Percentiles rank a stretch among this genome's conserved stretches.
phyloP scores from a whole-genome alignment of 768 basidiomycete species.

The Rhodotorula toruloides region DNA sequence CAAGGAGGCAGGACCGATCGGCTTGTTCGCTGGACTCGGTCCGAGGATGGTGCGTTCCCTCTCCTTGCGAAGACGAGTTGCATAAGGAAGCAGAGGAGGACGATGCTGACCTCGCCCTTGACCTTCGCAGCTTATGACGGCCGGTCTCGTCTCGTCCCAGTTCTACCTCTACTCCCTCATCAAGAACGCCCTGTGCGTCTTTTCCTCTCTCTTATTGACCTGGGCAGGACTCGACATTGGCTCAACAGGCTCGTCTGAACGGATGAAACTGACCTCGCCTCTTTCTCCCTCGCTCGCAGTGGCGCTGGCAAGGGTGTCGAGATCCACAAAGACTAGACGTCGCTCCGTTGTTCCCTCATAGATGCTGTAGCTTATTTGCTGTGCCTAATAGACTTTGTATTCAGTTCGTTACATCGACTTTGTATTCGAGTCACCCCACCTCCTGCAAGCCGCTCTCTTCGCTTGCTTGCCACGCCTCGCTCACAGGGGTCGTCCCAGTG shows the following conservation, averaged over 20 bases:
- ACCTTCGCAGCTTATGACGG: slow-evolving; percentile 33
- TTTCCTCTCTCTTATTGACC: background rate
- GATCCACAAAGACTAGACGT: slow-evolving; percentile 24
- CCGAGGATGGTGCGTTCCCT: slow-evolving; percentile 31
- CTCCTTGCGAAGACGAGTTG: background rate
- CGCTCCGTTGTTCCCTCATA: background rate
- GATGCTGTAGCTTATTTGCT: too few species aligned
- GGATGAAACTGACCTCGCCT: too few species aligned
- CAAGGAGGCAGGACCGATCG: slow-evolving; percentile 35
- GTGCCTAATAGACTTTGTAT: too few species aligned
- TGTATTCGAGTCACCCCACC: too few species aligned
- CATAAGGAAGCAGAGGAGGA: too few species aligned
- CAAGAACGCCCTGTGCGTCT: slow-evolving; percentile 24
- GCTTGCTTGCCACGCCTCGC: background rate
- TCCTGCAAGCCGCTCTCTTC: too few species aligned
- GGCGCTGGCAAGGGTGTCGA: slow-evolving; percentile 29
- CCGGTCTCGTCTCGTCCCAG: slow-evolving; percentile 36
- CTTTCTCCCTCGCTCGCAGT: background rate
- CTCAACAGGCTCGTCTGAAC: background rate
- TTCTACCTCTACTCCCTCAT: slow-evolving; percentile 34
- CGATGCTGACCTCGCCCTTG: too few species aligned
- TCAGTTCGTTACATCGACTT: too few species aligned
- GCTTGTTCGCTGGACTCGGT: slow-evolving; percentile 41
- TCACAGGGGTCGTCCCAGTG: too few species aligned
- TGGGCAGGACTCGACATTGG: too few species aligned